Evolutionary conservation across 495 filamentous ascomycete species (phyloP).

Genomic region (Annulohypoxylon nitens): DNA sequence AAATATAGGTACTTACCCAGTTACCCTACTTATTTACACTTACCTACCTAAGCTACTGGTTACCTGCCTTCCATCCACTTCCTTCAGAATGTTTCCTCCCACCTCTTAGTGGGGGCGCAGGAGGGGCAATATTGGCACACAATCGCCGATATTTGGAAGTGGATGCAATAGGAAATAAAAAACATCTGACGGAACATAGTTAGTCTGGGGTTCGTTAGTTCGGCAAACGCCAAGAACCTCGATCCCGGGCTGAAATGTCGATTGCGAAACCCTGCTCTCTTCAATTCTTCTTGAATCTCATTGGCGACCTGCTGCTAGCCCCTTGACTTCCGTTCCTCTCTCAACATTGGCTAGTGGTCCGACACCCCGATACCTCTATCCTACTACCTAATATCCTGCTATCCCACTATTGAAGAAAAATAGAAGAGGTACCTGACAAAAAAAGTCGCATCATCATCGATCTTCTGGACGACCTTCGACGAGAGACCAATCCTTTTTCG

Average conservation of each 20-base stretch:
- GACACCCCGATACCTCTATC: constrained; percentile 36
- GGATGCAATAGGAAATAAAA: constrained; percentile 39
- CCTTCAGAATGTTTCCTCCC: not conserved
- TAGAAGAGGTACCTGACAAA: constrained; percentile 34
- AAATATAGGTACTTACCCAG: too few relatives aligned
- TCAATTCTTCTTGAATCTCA: constrained; percentile 33
- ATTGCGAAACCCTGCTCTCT: constrained; percentile 49
- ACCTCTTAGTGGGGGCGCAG: constrained; percentile 26
- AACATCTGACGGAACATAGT: constrained; percentile 35
- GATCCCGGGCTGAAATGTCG: constrained; percentile 52
- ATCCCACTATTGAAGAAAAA: not conserved
- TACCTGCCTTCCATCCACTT: not conserved
- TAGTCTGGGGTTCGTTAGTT: constrained; percentile 48
- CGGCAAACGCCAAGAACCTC: constrained; percentile 44
- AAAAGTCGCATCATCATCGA: constrained; percentile 37
- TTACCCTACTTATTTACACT: not conserved
- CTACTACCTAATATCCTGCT: not conserved
- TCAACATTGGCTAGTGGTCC: constrained; percentile 42
- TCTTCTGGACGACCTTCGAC: constrained; percentile 18
- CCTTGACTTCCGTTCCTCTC: constrained; percentile 42
- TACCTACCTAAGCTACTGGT: not conserved
- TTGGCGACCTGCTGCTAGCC: constrained; percentile 38
- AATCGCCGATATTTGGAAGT: constrained; percentile 35
- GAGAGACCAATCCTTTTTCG: constrained; percentile 32
- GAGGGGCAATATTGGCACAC: constrained; percentile 14